Conservation (phyloP, 208 protist genomes). For the Trypanosoma boissoni region DNA sequence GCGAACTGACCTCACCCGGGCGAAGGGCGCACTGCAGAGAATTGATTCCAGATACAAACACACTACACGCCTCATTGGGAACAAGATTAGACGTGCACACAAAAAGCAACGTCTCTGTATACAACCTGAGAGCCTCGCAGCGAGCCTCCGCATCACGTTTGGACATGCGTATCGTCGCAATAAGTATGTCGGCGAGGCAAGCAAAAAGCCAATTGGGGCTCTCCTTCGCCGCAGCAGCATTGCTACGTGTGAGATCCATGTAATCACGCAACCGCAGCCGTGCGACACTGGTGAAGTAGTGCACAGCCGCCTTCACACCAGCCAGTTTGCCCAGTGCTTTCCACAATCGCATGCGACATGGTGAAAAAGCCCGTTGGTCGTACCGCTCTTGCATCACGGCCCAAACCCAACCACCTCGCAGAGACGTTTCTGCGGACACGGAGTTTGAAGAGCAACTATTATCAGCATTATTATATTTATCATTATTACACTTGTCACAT, state of each 20-base stretch:
- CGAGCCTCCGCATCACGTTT: constrained; percentile 18
- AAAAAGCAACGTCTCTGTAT: constrained; percentile 9
- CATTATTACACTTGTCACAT: too few relatives aligned
- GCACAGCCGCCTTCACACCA: constrained; percentile 13
- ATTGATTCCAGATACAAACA: constrained; percentile 13
- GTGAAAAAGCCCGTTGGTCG: constrained; percentile 26
- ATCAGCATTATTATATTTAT: too few relatives aligned
- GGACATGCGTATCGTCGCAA: constrained; percentile 22
- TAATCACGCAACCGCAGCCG: constrained; percentile 14
- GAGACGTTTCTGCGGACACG: background rate
- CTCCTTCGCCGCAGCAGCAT: constrained; percentile 8
- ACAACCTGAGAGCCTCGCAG: constrained; percentile 10
- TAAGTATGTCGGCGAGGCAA: constrained; percentile 12
- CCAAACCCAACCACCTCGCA: constrained; percentile 25
- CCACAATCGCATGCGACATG: constrained; percentile 17
- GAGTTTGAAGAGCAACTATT: too few relatives aligned
- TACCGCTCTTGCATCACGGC: constrained; percentile 19
- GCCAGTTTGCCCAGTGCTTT: constrained; percentile 18
- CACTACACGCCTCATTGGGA: constrained; percentile 10
- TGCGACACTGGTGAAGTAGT: constrained; percentile 13
- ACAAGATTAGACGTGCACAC: constrained; percentile 21
- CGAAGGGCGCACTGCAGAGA: constrained; percentile 9
- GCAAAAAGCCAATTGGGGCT: constrained; percentile 21
- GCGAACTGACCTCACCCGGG: constrained; percentile 14
- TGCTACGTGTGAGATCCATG: constrained; percentile 3